Conservation (phyloP, 2,329 filamentous ascomycete species). For the Ascosphaera acerosa region DNA sequence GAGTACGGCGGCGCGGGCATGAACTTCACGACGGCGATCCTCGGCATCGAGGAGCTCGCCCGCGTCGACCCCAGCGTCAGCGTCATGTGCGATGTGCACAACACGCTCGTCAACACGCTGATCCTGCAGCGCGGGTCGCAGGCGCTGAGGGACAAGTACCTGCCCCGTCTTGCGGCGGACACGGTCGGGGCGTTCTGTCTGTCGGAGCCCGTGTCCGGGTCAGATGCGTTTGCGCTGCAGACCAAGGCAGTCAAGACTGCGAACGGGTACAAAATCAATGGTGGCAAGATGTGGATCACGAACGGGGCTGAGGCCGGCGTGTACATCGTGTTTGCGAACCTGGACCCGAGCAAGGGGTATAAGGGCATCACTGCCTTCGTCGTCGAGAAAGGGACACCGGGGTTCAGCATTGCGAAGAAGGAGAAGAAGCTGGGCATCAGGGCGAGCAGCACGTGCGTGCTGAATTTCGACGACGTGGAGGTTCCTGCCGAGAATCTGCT, state of each 20-base stretch:
- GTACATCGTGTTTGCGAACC: conserved; percentile 95
- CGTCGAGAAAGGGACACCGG: conserved; percentile 67
- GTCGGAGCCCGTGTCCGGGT: conserved; percentile 77
- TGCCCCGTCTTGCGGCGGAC: conserved; percentile 72
- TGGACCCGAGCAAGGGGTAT: conserved; percentile 79
- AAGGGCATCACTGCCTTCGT: conserved; percentile 93
- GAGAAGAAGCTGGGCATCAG: conserved; percentile 98
- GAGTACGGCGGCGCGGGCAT: conserved; percentile 91
- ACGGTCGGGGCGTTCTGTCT: conserved; percentile 82
- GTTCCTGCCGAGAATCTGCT: conserved; percentile 72
- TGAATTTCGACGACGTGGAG: conserved; percentile 92
- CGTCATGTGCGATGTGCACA: conserved; percentile 91
- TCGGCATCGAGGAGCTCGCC: conserved; percentile 91
- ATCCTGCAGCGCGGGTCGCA: conserved; percentile 63
- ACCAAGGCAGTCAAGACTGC: conserved; percentile 71
- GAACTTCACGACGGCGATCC: conserved; percentile 94
- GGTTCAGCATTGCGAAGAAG: conserved; percentile 94
- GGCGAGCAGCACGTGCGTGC: conserved; percentile 84
- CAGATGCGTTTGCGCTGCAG: conserved; percentile 83
- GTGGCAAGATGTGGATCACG: conserved; percentile 99
- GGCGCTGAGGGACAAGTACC: conserved; percentile 56
- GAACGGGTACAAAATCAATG: conserved; percentile 64
- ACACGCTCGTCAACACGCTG: conserved; percentile 89
- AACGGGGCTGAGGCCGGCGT: conserved; percentile 83
- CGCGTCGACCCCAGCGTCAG: conserved; percentile 84